These are phyloP conservation scores for Aspergillus baeticus DNA, from an alignment of 495 filamentous ascomycete species.

Conservation along the genomic window DNA sequence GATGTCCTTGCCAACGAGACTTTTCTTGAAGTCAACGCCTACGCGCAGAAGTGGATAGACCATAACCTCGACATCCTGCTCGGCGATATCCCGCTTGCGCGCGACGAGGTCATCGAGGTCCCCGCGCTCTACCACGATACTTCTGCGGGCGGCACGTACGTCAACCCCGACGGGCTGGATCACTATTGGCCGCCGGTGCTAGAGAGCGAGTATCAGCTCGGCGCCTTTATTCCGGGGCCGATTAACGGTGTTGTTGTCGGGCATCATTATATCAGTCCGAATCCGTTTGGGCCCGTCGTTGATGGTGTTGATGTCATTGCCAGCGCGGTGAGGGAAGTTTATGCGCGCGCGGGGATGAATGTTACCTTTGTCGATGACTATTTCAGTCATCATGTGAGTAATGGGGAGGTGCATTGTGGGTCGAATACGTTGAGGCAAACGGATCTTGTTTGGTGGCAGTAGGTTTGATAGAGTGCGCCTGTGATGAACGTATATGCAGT, in stretches of 20 bases:
- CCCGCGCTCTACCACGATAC: neutral
- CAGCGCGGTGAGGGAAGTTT: neutral
- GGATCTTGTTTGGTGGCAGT: neutral
- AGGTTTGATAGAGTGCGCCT: neutral
- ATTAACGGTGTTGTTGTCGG: slow-evolving; percentile 10
- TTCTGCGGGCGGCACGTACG: neutral
- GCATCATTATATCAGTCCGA: slow-evolving; percentile 1
- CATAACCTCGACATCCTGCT: slow-evolving; percentile 1
- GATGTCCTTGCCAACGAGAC: neutral
- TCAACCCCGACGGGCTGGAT: neutral
- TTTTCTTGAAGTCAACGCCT: neutral
- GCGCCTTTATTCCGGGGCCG: neutral
- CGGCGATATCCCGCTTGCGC: neutral
- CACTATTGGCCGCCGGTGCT: neutral
- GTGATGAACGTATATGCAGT: too few relatives aligned
- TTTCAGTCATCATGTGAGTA: neutral
- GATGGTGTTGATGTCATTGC: slow-evolving; percentile 5
- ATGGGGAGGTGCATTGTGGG: neutral
- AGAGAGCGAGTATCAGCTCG: neutral
- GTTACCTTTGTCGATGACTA: neutral
- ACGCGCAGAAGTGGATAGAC: neutral
- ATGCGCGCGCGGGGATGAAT: neutral
- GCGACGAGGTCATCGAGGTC: neutral
- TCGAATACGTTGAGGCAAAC: neutral
- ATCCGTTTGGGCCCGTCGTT: slow-evolving; percentile 10